phyloP scores from a whole-genome alignment of 805 yeast genomes.

The Candida koratica region DNA sequence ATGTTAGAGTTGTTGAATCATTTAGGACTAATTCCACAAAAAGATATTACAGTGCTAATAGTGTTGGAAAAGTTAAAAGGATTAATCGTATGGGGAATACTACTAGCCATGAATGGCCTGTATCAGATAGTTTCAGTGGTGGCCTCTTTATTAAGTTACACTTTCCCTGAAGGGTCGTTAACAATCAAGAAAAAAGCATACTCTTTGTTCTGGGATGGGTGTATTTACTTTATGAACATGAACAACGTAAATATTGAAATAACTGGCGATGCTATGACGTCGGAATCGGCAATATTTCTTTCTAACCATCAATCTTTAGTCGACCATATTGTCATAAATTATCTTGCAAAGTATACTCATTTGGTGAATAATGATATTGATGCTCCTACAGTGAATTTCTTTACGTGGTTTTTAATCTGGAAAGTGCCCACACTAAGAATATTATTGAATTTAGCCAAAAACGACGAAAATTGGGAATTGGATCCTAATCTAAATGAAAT shows the following conservation, averaged over 20 bases:
- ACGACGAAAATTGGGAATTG: conserved; percentile 71
- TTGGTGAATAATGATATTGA: conserved; percentile 9
- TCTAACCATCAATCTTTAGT: conserved; percentile 66
- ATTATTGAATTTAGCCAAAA: conserved; percentile 43
- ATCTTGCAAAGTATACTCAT: conserved; percentile 33
- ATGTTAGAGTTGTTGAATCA: conserved; percentile 31
- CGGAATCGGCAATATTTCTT: conserved; percentile 36
- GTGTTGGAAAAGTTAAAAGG: conserved; percentile 16
- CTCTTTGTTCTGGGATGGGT: conserved; percentile 27
- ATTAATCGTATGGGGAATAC: conserved; percentile 14
- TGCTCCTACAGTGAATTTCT: conserved; percentile 49
- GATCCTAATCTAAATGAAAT: conserved; percentile 33
- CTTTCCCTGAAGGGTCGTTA: conserved; percentile 20
- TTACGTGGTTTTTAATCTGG: conserved; percentile 70
- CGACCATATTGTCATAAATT: conserved; percentile 57
- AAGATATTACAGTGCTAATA: conserved; percentile 11
- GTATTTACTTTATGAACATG: conserved; percentile 27
- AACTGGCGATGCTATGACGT: conserved; percentile 39
- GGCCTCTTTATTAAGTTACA: conserved; percentile 13
- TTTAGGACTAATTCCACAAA: conserved; percentile 25
- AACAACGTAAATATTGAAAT: conserved; percentile 37
- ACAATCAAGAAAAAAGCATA: conserved; percentile 17
- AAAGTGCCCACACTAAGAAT: conserved; percentile 52
- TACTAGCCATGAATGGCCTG: conserved; percentile 15
- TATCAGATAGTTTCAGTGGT: conserved; percentile 22